Percentiles rank a stretch among this genome's conserved stretches.
Conservation (phyloP, 2,329 filamentous ascomycete species). For the Penicillium sp. region DNA sequence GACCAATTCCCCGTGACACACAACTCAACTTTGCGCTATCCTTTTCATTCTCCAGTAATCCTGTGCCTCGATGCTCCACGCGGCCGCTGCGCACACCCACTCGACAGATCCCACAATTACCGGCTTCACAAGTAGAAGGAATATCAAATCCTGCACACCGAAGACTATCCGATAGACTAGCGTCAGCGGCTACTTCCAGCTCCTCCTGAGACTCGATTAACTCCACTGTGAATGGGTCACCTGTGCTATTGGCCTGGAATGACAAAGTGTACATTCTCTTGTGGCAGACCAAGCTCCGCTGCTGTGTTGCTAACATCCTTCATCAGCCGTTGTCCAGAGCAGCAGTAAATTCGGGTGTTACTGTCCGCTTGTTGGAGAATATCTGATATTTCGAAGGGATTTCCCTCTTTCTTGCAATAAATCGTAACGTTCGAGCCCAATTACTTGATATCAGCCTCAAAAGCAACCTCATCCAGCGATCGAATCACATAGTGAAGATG, state of each 20-base stretch:
- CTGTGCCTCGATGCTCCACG: slow-evolving; percentile 13
- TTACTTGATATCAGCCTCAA: neutral
- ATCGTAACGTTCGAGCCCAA: slow-evolving; percentile 5
- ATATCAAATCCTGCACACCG: slow-evolving; percentile 8
- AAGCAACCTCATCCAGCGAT: slow-evolving; percentile 4
- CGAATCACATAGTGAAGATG: slow-evolving; percentile 12
- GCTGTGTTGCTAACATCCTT: neutral
- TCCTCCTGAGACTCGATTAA: slow-evolving; percentile 3
- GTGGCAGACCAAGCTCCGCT: slow-evolving; percentile 1
- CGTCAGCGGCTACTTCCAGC: slow-evolving; percentile 1
- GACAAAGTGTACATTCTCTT: slow-evolving; percentile 9
- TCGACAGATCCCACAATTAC: slow-evolving; percentile 13
- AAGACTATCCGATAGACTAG: slow-evolving; percentile 8
- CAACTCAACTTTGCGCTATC: slow-evolving; percentile 10
- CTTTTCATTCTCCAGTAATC: slow-evolving; percentile 8
- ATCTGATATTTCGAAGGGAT: neutral
- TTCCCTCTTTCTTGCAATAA: slow-evolving; percentile 1
- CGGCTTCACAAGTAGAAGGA: slow-evolving; percentile 7
- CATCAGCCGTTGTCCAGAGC: slow-evolving; percentile 3
- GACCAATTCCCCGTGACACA: slow-evolving; percentile 8
- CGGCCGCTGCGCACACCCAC: slow-evolving; percentile 2
- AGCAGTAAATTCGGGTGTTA: slow-evolving; percentile 4
- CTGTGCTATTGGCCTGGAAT: slow-evolving; percentile 7
- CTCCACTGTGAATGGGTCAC: slow-evolving; percentile 10
- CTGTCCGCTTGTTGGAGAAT: neutral